A percentile compares a stretch with the other conserved stretches of the same genome.
phyloP scores from a whole-genome alignment of 257 asterid genomes.

The Handroanthus guayacan region DNA sequence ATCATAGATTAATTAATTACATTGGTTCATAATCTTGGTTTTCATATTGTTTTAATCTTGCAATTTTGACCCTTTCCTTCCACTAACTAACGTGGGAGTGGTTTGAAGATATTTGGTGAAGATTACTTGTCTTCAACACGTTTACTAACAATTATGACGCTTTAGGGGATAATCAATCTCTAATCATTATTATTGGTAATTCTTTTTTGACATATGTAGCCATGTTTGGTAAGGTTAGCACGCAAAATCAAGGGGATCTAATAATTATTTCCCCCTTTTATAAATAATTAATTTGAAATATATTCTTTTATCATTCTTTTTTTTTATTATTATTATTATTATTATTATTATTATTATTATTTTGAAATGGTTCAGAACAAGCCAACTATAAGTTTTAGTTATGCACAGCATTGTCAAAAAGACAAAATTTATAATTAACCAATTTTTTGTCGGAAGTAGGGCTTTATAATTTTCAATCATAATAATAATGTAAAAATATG shows the following conservation, averaged over 20 bases:
- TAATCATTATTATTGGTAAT: conserved; percentile 17
- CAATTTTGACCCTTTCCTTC: conserved; percentile 28
- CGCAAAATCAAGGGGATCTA: conserved; percentile 22
- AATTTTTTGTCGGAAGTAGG: too few species aligned
- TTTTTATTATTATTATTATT: too few species aligned
- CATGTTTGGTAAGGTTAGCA: conserved; percentile 31
- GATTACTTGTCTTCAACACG: conserved; percentile 24
- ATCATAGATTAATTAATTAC: conserved; percentile 11
- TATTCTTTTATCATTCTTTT: too few species aligned
- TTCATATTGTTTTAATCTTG: not conserved
- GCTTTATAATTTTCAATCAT: too few species aligned
- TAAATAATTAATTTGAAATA: too few species aligned
- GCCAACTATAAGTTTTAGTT: too few species aligned
- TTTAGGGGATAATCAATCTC: conserved; percentile 26
- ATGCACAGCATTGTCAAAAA: too few species aligned
- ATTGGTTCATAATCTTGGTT: not conserved
- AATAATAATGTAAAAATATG: too few species aligned
- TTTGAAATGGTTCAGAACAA: too few species aligned
- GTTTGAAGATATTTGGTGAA: conserved; percentile 23
- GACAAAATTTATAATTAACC: too few species aligned
- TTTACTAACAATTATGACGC: conserved; percentile 9
- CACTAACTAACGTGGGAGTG: conserved; percentile 35
- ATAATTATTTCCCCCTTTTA: not conserved
- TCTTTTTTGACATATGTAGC: conserved; percentile 9
- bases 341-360: too few species aligned